phyloP scores from a whole-genome alignment of 2,329 filamentous ascomycete species.

The Xylariaceae sp. region DNA sequence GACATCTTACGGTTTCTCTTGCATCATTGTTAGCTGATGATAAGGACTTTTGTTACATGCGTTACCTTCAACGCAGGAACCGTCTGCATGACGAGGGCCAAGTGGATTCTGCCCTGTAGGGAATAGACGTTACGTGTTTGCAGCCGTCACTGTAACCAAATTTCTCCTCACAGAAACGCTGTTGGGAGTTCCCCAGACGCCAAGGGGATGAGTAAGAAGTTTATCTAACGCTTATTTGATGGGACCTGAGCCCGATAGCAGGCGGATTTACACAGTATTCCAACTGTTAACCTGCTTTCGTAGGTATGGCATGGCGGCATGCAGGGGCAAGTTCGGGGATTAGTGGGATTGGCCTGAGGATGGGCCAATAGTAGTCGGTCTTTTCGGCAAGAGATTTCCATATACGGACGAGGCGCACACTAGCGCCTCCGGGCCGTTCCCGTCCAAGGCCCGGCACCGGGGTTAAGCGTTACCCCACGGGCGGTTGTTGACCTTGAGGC shows the following conservation, averaged over 20 bases:
- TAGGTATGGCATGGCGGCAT: not conserved
- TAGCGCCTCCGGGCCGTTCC: not conserved
- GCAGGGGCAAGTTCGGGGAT: not conserved
- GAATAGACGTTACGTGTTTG: not conserved
- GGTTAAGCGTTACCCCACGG: not conserved
- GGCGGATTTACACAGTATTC: not conserved
- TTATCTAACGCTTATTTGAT: not conserved
- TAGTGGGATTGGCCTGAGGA: not conserved
- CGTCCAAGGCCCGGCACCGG: not conserved
- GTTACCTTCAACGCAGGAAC: not conserved
- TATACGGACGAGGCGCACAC: not conserved
- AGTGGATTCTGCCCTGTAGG: not conserved
- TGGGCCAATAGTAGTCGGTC: not conserved
- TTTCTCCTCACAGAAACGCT: not conserved
- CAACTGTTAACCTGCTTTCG: not conserved
- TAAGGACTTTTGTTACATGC: not conserved
- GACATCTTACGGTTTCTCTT: not conserved
- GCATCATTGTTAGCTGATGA: not conserved
- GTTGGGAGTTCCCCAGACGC: not conserved
- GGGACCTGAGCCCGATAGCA: not conserved
- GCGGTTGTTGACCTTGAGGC: not conserved
- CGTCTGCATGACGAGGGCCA: not conserved
- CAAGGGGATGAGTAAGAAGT: not conserved
- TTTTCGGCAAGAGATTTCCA: not conserved
- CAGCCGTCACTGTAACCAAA: not conserved